Conservation (phyloP, 139 green algal genomes). For the Coccomyxa sp. region DNA sequence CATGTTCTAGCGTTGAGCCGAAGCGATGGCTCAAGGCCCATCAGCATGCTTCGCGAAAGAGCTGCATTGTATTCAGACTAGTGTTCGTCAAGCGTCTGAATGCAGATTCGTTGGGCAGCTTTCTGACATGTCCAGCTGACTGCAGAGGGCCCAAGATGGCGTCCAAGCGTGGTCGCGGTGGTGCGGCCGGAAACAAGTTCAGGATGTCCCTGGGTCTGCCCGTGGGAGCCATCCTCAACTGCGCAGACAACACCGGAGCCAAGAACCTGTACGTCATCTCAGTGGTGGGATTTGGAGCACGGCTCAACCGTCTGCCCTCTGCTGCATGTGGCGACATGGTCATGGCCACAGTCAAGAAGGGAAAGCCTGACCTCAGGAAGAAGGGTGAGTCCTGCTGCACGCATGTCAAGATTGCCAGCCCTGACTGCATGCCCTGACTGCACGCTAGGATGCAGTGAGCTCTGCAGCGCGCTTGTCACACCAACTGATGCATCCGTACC, state of each 20-base stretch:
- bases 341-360: constrained; percentile 99
- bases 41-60: no score
- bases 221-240: constrained; percentile 97
- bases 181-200: constrained; percentile 96
- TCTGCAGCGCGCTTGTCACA: no score
- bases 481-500: no score
- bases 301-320: constrained; percentile 94
- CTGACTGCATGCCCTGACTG: no score
- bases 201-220: constrained; percentile 94
- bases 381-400: constrained; percentile 74
- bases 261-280: constrained; percentile 99
- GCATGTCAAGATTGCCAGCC: no score
- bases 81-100: no score
- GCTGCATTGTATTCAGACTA: no score
- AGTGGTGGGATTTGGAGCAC: constrained; percentile 86
- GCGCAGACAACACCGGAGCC: constrained; percentile 96
- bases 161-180: constrained; percentile 54
- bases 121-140: no score
- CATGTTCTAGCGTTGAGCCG: no score
- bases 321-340: constrained; percentile 94
- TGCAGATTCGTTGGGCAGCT: no score
- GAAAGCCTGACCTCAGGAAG: constrained; percentile 99
- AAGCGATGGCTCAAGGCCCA: no score
- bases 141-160: constrained; percentile 25
- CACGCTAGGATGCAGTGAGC: no score